Evolutionary conservation across 1,284 basidiomycete species (phyloP), one percentile per base, ranked within the genome.

Genomic region (Anthracocystis panici-leucophaei): DNA sequence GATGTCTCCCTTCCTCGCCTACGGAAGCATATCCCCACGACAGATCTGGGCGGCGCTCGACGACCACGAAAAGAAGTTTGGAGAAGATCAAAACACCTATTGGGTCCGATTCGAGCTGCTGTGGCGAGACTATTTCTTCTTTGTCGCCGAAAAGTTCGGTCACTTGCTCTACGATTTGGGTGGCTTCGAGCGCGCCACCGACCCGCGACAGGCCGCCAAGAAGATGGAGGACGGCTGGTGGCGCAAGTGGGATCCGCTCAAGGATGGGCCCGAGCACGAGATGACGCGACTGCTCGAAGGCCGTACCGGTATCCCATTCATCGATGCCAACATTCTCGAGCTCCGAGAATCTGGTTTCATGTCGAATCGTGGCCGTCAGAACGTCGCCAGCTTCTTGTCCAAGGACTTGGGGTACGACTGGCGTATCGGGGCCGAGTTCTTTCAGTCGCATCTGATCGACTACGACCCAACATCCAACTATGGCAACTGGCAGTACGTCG

Each of bases 121-220:
- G 23, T 89, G 88, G 88, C 79, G 89, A 18, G 88, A 89, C 74
- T 89, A 88, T 81, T 89, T 89, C 82, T 86, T 87, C 63, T 88
- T 86, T 57, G 86, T 86, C 50, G 80, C 85, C 5, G 65, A 86
- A 81, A 87, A 86, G 75, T 87, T 80, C 49, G 86, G 86, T 2
- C 65, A 82, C 25, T 73, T 86, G 23, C 80, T 88, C 8, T 88
- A 87, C 80, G 84, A 86, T 57, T 77, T 87, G 4, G 85, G 84
- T 50, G 88, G 88, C 0, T 88, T 87, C 74, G 87, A 87, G 56
- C 80, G 78, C 2, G 83, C 86, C 18, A 86, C 87, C n/a, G 85
- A 87, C 49, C 86, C 86, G 2, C 84, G 85, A 45, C 82, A 83
- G 41, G 85, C 86, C 16, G 71, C 77, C n/a, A 81, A 82, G 62